These are phyloP conservation scores for Nakazawaea pomicola DNA, from an alignment of 805 yeast species.

Conservation along the genomic window DNA sequence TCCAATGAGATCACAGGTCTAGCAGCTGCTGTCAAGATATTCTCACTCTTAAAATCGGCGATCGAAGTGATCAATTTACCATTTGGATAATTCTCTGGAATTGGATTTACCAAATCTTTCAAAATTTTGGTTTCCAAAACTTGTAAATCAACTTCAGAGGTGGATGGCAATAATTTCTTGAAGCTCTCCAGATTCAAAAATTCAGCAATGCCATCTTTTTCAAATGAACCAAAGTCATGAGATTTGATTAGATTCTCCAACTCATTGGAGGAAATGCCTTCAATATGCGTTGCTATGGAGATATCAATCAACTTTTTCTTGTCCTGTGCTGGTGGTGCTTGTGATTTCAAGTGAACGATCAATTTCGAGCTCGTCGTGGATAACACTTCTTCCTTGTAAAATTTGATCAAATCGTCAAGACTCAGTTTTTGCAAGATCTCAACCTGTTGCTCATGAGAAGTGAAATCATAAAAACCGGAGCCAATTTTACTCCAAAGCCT, in stretches of 20 bases:
- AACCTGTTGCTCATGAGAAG: constrained; percentile 52
- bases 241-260: constrained; percentile 15
- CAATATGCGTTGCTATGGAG: constrained; percentile 22
- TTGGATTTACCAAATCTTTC: constrained; percentile 20
- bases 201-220: neutral
- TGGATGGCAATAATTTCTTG: neutral
- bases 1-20: constrained; percentile 34
- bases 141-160: constrained; percentile 9
- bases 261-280: constrained; percentile 21
- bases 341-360: constrained; percentile 63
- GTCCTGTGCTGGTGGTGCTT: constrained; percentile 22
- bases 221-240: constrained; percentile 8
- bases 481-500: constrained; percentile 64
- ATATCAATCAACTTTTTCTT: constrained; percentile 21
- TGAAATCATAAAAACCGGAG: constrained; percentile 76
- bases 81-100: constrained; percentile 39
- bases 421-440: constrained; percentile 46
- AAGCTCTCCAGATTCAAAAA: constrained; percentile 4
- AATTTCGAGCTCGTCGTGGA: constrained; percentile 24
- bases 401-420: constrained; percentile 51
- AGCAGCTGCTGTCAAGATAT: constrained; percentile 58
- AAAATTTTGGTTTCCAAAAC: constrained; percentile 1
- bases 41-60: constrained; percentile 51
- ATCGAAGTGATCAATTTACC: constrained; percentile 41
- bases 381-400: constrained; percentile 42